Conservation (phyloP, 176 grass and related monocot genomes). For the Olyra latifolia region DNA sequence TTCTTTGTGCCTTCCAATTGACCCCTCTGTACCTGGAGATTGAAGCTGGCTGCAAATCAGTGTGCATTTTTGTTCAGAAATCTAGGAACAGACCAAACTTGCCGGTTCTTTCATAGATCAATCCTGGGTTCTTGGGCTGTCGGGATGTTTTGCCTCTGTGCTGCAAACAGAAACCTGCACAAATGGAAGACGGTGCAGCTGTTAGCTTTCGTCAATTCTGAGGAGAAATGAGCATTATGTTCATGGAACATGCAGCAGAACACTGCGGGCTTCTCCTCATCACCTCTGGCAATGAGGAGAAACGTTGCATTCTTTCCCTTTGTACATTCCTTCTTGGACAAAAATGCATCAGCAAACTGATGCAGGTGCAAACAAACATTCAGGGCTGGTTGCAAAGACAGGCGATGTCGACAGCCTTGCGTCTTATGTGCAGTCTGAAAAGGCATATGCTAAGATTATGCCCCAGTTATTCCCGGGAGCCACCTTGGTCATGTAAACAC, state of each 20-base stretch:
- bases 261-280: background rate
- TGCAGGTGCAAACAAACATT: constrained; percentile 39
- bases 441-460: constrained; percentile 47
- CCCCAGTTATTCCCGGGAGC: constrained; percentile 33
- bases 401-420: constrained; percentile 4
- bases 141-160: background rate
- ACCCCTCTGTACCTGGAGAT: background rate
- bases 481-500: constrained; percentile 32
- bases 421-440: constrained; percentile 39
- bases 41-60: background rate
- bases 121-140: background rate
- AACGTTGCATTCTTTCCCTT: background rate
- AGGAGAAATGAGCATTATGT: background rate
- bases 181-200: background rate
- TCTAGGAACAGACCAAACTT: background rate
- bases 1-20: background rate
- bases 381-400: constrained; percentile 13
- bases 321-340: constrained; percentile 24
- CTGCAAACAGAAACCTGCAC: background rate
- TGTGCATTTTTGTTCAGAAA: background rate
- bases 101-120: background rate
- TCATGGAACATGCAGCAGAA: background rate
- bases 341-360: constrained; percentile 12
- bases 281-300: background rate
- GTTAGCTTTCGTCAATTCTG: constrained; percentile 1